These are phyloP conservation scores for Nitzschia sp. DNA, from an alignment of 108 stramenopile species.

Conservation along the genomic window DNA sequence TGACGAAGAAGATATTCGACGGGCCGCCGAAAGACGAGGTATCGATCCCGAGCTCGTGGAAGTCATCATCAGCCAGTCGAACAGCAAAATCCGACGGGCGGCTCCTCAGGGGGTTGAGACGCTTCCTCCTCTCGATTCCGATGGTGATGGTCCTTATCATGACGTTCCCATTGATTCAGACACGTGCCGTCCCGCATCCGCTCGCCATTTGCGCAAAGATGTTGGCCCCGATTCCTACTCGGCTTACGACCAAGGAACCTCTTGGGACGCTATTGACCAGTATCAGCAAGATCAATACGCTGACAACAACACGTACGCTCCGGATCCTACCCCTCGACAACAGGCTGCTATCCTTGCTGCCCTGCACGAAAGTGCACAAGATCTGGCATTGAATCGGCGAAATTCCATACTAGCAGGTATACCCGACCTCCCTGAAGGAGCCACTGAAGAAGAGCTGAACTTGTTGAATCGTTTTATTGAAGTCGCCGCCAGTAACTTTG, in stretches of 20 bases:
- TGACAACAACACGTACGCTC: neutral
- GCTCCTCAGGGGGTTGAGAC: neutral
- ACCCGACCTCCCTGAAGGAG: constrained; percentile 39
- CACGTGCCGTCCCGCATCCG: constrained; percentile 17
- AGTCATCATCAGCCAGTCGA: constrained; percentile 17
- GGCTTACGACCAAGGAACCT: neutral
- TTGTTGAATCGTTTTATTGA: constrained; percentile 43
- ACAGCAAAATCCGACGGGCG: neutral
- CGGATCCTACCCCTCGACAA: neutral
- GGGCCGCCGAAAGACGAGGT: constrained; percentile 11
- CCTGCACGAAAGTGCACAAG: constrained; percentile 6
- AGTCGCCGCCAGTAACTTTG: constrained; percentile 30
- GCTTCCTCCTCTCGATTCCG: neutral
- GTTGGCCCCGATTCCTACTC: neutral
- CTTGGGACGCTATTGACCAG: neutral
- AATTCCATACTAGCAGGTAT: constrained; percentile 4
- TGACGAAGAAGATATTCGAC: constrained; percentile 23
- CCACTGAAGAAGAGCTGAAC: constrained; percentile 32
- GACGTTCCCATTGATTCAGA: constrained; percentile 15
- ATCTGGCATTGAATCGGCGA: neutral
- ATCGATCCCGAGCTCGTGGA: constrained; percentile 17
- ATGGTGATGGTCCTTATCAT: neutral
- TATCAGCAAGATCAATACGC: neutral
- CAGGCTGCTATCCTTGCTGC: constrained; percentile 7
- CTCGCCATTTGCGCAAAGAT: constrained; percentile 15